These are phyloP conservation scores for Grigorovia transvaalensis DNA, from an alignment of 805 yeast species.

Conservation along the genomic window DNA sequence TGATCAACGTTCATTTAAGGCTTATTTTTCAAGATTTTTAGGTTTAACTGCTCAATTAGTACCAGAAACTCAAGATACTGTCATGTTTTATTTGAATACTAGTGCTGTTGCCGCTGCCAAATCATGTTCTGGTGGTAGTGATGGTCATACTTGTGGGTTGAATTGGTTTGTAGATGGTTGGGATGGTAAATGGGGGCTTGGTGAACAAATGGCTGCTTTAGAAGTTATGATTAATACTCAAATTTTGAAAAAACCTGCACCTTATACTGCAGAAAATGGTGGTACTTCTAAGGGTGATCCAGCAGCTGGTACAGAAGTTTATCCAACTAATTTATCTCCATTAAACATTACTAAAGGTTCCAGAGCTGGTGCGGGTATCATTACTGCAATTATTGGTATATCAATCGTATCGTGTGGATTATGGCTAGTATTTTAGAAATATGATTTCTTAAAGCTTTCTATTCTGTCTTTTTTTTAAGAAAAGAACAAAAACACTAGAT, in stretches of 20 bases:
- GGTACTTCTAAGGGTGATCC: conserved; percentile 62
- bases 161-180: conserved; percentile 55
- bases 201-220: conserved; percentile 83
- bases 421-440: conserved; percentile 33
- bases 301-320: conserved; percentile 51
- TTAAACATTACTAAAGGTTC: conserved; percentile 37
- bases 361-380: conserved; percentile 59
- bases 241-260: conserved; percentile 36
- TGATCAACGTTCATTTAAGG: conserved; percentile 90
- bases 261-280: conserved; percentile 53
- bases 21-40: conserved; percentile 64
- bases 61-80: conserved; percentile 36
- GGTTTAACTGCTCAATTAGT: conserved; percentile 65
- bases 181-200: conserved; percentile 74
- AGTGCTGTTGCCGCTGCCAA: conserved; percentile 68
- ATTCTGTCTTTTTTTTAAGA: no score
- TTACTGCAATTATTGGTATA: conserved; percentile 47
- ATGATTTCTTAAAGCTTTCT: no score
- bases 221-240: conserved; percentile 44
- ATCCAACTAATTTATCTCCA: conserved; percentile 31
- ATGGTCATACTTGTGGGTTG: conserved; percentile 81
- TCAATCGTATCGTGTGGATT: conserved; percentile 34
- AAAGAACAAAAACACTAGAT: no score
- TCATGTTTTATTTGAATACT: conserved; percentile 29
- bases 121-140: conserved; percentile 80